These are phyloP conservation scores for Pholiota conissans DNA, from an alignment of 768 basidiomycete species.

Conservation along the genomic window DNA sequence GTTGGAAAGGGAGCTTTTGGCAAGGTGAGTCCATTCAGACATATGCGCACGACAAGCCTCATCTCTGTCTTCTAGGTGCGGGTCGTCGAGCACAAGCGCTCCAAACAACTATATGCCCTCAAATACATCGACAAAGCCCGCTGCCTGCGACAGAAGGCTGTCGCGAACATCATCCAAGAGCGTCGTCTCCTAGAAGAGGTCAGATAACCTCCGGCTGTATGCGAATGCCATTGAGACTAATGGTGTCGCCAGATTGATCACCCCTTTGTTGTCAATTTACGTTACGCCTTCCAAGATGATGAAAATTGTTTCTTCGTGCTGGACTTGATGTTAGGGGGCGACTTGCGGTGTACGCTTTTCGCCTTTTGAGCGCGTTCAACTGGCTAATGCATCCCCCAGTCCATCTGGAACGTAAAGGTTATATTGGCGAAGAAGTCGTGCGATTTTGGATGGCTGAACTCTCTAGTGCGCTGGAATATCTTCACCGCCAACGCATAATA, in stretches of 20 bases:
- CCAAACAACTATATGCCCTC: slow-evolving; percentile 90
- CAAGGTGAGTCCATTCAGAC: slow-evolving; percentile 59
- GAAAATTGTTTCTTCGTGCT: slow-evolving; percentile 97
- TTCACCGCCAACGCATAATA: slow-evolving; percentile 90
- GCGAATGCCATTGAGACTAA: slow-evolving; percentile 7
- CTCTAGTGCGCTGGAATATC: slow-evolving; percentile 79
- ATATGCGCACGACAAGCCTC: not conserved
- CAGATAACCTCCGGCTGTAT: slow-evolving; percentile 17
- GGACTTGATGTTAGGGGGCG: slow-evolving; percentile 95
- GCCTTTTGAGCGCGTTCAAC: slow-evolving; percentile 1
- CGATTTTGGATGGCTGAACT: slow-evolving; percentile 92
- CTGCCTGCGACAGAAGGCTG: slow-evolving; percentile 87
- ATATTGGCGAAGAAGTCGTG: slow-evolving; percentile 70
- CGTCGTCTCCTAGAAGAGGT: slow-evolving; percentile 92
- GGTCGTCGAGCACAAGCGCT: slow-evolving; percentile 94
- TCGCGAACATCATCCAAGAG: slow-evolving; percentile 94
- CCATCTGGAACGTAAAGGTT: slow-evolving; percentile 74
- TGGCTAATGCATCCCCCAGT: slow-evolving; percentile 44
- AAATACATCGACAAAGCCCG: slow-evolving; percentile 98
- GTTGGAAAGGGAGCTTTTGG: slow-evolving; percentile 99
- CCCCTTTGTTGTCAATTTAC: slow-evolving; percentile 85
- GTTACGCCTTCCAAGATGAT: slow-evolving; percentile 97
- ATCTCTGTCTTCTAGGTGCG: slow-evolving; percentile 61
- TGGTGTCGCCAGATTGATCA: slow-evolving; percentile 67
- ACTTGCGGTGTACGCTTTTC: slow-evolving; percentile 77